phyloP scores from a whole-genome alignment of 2,329 filamentous ascomycete genomes.

The Mariannaea elegans region DNA sequence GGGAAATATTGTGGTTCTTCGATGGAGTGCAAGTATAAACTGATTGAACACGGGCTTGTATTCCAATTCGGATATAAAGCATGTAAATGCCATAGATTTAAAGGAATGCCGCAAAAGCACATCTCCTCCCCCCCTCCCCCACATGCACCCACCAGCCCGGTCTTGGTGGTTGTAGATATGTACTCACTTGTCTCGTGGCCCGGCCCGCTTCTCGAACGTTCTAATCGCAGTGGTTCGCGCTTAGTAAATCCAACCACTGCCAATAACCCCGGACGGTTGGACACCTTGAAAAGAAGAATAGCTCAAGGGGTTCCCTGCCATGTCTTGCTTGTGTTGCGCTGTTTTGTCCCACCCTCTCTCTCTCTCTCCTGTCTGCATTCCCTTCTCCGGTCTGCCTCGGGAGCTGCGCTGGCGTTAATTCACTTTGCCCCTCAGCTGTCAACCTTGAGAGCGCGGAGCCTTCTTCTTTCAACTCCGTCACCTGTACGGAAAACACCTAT shows the following conservation, averaged over 20 bases:
- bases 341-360: not conserved
- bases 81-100: no score
- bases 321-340: no score
- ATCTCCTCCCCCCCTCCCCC: no score
- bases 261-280: conserved; percentile 1
- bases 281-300: not conserved
- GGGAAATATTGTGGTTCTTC: no score
- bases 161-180: no score
- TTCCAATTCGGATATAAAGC: no score
- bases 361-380: not conserved
- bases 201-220: conserved; percentile 39
- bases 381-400: not conserved
- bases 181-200: no score
- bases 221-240: conserved; percentile 31
- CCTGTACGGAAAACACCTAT: not conserved
- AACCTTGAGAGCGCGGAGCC: not conserved
- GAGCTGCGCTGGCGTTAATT: not conserved
- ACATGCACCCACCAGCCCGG: no score
- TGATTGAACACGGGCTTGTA: no score
- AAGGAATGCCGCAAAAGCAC: no score
- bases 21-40: no score
- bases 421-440: not conserved
- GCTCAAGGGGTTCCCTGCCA: not conserved
- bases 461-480: not conserved
- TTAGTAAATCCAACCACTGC: conserved; percentile 42